Base-by-base conservation (phyloP, 2,329 filamentous ascomycete species). In the Dothiorella sarmentorum region DNA sequence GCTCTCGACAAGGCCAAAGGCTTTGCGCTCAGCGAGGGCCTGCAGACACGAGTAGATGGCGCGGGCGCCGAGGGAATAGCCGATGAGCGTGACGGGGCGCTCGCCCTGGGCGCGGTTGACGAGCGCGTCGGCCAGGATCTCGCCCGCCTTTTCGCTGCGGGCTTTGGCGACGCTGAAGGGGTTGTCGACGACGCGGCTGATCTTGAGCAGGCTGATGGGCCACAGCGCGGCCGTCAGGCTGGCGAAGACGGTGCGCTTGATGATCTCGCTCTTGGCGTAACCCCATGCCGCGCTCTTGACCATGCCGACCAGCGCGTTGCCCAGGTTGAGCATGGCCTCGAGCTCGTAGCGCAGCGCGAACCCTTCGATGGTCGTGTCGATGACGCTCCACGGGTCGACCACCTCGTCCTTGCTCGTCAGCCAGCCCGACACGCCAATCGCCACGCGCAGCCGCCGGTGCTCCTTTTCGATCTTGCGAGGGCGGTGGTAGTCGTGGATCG, bases 321-420 rank as follows among this genome's bases (percentile, higher is more conserved):
- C 92, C 3, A 97, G 80, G 61, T 89, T 91, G 64, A 86, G 78
- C 27, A 97, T 77, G 0, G 89, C 82, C 44, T 91, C 85, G 4
- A 89, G 79, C 71, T 97, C 94, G 85, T 89, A 97, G 51, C 89
- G 83, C 20, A 97, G 77, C 2, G 87, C 88, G 68, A 96, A 97
- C 0, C 88, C 84, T 71, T 97, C 93, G 29, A 84, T 85, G 3
- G 75, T 73, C 63, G 88, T 79, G 24, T 81, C 77, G 27, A 97
- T 75, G 27, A 87, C 85, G 45, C 82, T 81, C 94, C 94, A 99
- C 0, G 89, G 89, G 24, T 83, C 81, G 17, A 86, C 76, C 15
- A 90, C 83, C 59, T 94, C 87, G 38, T 88, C 83, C 51, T 87
- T 83, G 31, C 86, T 80, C 0, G 82, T 87, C 7, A 94, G 75